Base-by-base conservation (phyloP, 106 monocot species). In the Hemerocallis citrina region DNA sequence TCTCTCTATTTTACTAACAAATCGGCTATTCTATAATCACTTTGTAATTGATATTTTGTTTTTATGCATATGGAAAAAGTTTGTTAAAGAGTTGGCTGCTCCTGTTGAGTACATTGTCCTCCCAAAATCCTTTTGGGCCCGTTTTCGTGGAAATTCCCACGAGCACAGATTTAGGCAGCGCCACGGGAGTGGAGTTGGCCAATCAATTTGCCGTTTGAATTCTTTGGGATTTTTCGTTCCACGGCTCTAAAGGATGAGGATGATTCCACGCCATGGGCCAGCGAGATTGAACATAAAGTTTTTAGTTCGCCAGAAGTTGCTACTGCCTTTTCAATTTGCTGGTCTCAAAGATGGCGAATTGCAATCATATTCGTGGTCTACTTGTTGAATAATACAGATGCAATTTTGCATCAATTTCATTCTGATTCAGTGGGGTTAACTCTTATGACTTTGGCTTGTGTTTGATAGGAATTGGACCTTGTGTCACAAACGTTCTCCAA, bases 171-270 rank as follows among this genome's bases (percentile, higher is more conserved):
- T 33, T 93, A 83, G 88, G 92, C 85, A 51, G 92, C 92, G 27
- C 92, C 88, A n/a, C 81, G 92, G 74, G 88, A 93, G 20, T 93
- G 92, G 88, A 93, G 92, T 66, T 93, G 92, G 92, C 88, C 92
- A 16, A 68, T 93, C 23, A 88, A 92, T 67, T 64, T 93, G 57
- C 92, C 92, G 29, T 84, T 93, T n/a, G 84, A 88, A 64, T 93
- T 93, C 62, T 88, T 93, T 67, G 92, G 88, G 16, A 88, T 93
- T 50, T 93, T 93, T 52, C 69, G 84, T 43, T 72, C 92, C 59
- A 88, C 69, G 63, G 40, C 84, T 15, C 71, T 93, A 39, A 74
- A 20, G 61, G 81, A 92, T 65, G 92, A 88, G 70, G 92, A 93
- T 62, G 57, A 64, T 6, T 79, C 76, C 10, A 77, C 88, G 13